Conservation (phyloP, 2,329 filamentous ascomycete genomes). For the Hypoxylon rubiginosum region DNA sequence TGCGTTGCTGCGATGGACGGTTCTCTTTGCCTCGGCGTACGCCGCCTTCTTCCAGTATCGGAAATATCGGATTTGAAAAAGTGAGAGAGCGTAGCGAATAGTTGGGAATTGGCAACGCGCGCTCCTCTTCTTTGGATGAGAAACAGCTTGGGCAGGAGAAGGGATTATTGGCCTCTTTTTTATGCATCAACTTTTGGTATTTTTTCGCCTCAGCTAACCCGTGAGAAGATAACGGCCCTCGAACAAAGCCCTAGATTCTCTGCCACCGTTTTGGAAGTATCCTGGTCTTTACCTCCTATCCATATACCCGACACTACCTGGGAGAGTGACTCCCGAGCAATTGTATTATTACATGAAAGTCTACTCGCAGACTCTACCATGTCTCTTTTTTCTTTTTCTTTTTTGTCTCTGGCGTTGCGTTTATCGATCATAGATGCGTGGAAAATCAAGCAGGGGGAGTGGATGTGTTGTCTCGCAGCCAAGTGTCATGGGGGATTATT, state of each 20-base stretch:
- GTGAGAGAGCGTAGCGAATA: neutral
- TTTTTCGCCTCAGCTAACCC: slow-evolving; percentile 19
- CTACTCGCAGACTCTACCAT: neutral
- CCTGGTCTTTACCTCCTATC: neutral
- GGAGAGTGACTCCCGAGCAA: neutral
- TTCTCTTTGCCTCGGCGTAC: slow-evolving; percentile 57
- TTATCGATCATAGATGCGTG: too few relatives aligned
- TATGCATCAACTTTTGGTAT: neutral
- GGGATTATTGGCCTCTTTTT: neutral
- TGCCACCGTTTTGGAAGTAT: neutral
- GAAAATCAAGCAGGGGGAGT: neutral
- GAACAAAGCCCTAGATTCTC: slow-evolving; percentile 32
- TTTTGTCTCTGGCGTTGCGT: neutral
- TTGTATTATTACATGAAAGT: neutral
- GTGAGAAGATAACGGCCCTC: slow-evolving; percentile 17
- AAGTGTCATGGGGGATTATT: neutral
- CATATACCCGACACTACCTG: neutral
- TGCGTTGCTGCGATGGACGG: slow-evolving; percentile 66
- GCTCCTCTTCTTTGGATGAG: neutral
- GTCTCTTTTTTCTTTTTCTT: neutral
- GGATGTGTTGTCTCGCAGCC: neutral
- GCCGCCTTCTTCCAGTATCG: slow-evolving; percentile 49
- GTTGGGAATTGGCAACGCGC: neutral
- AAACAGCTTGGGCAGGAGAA: neutral
- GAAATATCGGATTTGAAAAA: slow-evolving; percentile 1